phyloP scores from a whole-genome alignment of 1,284 basidiomycete species.

The Inonotus obliquus region DNA sequence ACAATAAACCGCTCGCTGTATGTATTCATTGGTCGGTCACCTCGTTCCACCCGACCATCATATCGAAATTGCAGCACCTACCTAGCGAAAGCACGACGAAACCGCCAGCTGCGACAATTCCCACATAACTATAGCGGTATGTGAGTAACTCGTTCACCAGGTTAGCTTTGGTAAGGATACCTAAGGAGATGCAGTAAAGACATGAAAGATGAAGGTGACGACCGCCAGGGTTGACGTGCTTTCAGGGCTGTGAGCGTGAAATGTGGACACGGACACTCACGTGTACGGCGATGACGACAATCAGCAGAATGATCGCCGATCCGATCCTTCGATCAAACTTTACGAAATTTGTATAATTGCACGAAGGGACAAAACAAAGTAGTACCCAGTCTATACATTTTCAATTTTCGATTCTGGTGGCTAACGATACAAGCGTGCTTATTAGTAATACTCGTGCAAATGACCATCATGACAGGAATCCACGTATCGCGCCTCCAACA shows the following conservation, averaged over 20 bases:
- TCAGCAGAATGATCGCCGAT: neutral
- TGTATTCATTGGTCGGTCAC: neutral
- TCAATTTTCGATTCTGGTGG: no score
- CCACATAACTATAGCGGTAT: constrained; percentile 10
- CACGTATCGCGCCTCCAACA: constrained; percentile 75
- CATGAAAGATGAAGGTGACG: neutral
- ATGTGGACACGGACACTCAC: no score
- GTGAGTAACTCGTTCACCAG: neutral
- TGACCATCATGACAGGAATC: constrained; percentile 54
- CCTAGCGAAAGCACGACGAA: constrained; percentile 19
- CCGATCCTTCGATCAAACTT: neutral
- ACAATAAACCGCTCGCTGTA: constrained; percentile 85
- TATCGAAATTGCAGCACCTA: neutral
- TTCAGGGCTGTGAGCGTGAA: no score
- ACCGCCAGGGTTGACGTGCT: neutral
- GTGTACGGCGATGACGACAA: neutral
- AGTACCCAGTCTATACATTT: no score
- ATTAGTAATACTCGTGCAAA: neutral
- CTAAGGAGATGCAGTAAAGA: constrained; percentile 17
- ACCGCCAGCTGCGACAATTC: constrained; percentile 12
- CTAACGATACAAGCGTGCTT: no score
- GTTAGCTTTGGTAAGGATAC: neutral
- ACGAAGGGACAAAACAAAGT: no score
- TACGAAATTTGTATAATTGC: no score
- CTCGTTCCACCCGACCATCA: neutral